Base-by-base conservation (phyloP, 2,329 filamentous ascomycete genomes). In the Penicillium oxalicum region DNA sequence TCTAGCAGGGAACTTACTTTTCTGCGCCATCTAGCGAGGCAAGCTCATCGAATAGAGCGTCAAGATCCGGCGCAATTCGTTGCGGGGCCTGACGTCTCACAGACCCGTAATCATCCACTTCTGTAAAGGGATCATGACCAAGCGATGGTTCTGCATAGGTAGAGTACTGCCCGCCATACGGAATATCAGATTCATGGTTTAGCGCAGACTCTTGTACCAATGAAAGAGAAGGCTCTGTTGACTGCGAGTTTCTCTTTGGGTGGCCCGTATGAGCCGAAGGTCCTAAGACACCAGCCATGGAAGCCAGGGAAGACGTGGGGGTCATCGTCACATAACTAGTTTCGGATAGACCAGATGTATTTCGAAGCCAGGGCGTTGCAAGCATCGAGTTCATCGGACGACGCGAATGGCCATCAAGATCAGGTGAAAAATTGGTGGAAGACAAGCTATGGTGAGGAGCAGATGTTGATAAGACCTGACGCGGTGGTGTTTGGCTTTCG, bases 1-100 rank as follows among this genome's bases (percentile, higher is more conserved):
- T n/a, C 12, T 28, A 26, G 41, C 8, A 12, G 33, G 5, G 18
- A 26, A 54, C 64, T 54, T 53, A 71, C 71, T 70, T 72, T 56
- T 79, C 74, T 24, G 72, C 73, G 2, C 73, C 77, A 56, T 82
- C 79, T 29, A 81, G 66, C 7, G 78, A 77, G 3, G 78, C 78
- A 34, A 82, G 63, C 54, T 82, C 78, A 44, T 81, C 79, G 51
- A 81, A 81, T 45, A 80, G 71, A 12, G 74, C 76, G 52, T 79
- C 76, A 8, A 69, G 56, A 44, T 69, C 66, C 2, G 66, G 66
- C 5, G 66, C 65, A 40, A 69, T 69, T 28, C 62, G 56, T 25
- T 59, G 62, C 38, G 50, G 52, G 39, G 27, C 27, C 32, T 45
- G 42, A 13, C 59, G 60, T 25, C 55, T 57, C n/a, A 61, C 49